Evolutionary conservation across 1,139 yeast genomes (phyloP), one percentile per base, ranked within the genome.

Genomic region (Suhomyces panamericanus): DNA sequence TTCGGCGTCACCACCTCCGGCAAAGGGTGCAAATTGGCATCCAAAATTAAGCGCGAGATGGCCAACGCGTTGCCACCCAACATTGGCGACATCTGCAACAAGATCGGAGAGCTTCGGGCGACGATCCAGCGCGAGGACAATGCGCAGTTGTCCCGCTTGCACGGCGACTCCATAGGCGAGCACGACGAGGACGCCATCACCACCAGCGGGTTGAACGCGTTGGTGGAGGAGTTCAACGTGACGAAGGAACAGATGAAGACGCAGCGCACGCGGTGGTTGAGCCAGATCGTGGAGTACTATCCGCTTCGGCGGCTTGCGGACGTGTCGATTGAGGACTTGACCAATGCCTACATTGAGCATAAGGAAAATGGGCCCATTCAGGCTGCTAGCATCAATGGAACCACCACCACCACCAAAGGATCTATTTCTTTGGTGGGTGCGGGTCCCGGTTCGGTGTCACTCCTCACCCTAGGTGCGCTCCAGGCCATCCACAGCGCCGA

Each of bases 401-500:
- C 2, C 22, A 5, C 20, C 22, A 14, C 33, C 33, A 32, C 32
- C 4, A 8, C 24, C 24, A 60, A 56, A 37, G 96, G 95, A 0
- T 56, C 75, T 3, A 84, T 91, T 11, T 79, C 95, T 1, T 71
- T 93, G 26, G 90, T 91, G 13, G 99, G 99, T 0, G 79, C 96
- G 2, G 99, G 99, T 0, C 98, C 98, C 0, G 99, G 99, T 0
- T 82, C 95, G 2, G 81, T 87, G 0, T 83, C 90, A 2, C 75
- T 89, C 55, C 71, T 93, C 27, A 91, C 98, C 0, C 65, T 88
- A 1, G 96, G 95, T 6, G 99, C 99, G 0, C 62, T 88, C 28
- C 80, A 84, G 41, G 91, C 87, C 36, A 90, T 93, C 28, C 78
- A 85, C 51, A 69, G 81, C 0, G 97, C 98, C 0, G 97, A 91